phyloP scores from a whole-genome alignment of 2,329 filamentous ascomycete species.

The Emmonsiellopsis sp. region DNA sequence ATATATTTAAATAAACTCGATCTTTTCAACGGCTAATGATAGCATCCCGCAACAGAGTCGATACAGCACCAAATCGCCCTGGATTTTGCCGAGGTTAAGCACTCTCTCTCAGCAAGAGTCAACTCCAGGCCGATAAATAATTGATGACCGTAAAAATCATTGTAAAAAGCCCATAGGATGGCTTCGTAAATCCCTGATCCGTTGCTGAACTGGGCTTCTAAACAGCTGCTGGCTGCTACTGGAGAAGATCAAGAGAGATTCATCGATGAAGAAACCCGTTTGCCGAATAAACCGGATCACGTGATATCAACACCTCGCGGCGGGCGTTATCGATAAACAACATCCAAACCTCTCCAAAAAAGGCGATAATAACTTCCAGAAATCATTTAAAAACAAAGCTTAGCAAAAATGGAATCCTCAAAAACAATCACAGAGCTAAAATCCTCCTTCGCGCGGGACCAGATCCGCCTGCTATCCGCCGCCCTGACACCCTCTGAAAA shows the following conservation, averaged over 20 bases:
- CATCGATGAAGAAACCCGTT: background rate
- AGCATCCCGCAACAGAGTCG: background rate
- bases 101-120: no score
- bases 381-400: background rate
- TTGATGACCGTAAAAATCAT: no score
- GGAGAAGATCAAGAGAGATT: no score
- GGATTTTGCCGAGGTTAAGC: slow-evolving; percentile 4
- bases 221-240: no score
- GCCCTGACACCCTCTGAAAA: slow-evolving; percentile 38
- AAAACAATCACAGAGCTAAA: slow-evolving; percentile 43
- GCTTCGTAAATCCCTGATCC: background rate
- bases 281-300: background rate
- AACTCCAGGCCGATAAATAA: no score
- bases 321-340: background rate
- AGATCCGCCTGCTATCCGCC: slow-evolving; percentile 44
- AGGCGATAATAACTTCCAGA: background rate
- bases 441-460: slow-evolving; percentile 40
- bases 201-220: no score
- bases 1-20: background rate
- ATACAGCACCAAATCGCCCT: background rate
- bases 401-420: slow-evolving; percentile 25
- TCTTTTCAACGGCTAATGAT: no score
- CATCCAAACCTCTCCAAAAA: background rate
- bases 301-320: background rate
- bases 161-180: background rate